Conservation (phyloP, 2,329 filamentous ascomycete genomes). For the Alternaria gaisen region DNA sequence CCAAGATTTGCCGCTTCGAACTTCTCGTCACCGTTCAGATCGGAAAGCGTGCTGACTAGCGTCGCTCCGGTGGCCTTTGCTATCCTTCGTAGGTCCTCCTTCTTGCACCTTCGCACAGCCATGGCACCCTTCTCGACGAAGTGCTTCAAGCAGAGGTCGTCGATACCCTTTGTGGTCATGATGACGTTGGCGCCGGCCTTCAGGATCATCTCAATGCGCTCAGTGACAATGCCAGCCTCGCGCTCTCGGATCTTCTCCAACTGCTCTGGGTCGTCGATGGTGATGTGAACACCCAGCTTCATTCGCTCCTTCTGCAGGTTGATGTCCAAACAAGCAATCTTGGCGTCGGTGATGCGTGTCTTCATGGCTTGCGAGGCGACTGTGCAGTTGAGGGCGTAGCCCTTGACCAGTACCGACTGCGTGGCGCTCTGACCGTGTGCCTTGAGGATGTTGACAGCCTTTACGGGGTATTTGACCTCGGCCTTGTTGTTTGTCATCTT, state of each 20-base stretch:
- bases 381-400: constrained; percentile 98
- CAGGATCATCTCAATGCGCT: constrained; percentile 95
- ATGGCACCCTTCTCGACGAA: constrained; percentile 96
- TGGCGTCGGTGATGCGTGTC: constrained; percentile 89
- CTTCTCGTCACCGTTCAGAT: constrained; percentile 96
- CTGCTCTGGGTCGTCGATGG: constrained; percentile 95
- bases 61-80: constrained; percentile 95
- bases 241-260: constrained; percentile 95
- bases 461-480: constrained; percentile 96
- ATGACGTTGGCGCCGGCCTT: constrained; percentile 97
- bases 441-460: constrained; percentile 98
- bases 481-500: constrained; percentile 90
- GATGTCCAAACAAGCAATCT: constrained; percentile 97
- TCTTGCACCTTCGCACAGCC: constrained; percentile 96
- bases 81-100: constrained; percentile 95
- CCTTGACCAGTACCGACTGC: constrained; percentile 91
- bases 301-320: constrained; percentile 99
- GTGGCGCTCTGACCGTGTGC: constrained; percentile 92
- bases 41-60: constrained; percentile 89
- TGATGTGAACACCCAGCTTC: constrained; percentile 99
- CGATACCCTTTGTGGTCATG: constrained; percentile 97
- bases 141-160: constrained; percentile 92
- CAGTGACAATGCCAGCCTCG: constrained; percentile 91
- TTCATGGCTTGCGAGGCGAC: constrained; percentile 98
- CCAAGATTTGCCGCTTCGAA: constrained; percentile 92